Percentiles rank a stretch among this genome's conserved stretches.
Evolutionary conservation across 331 rosid species (phyloP).

Genomic region (Telfairia occidentalis): DNA sequence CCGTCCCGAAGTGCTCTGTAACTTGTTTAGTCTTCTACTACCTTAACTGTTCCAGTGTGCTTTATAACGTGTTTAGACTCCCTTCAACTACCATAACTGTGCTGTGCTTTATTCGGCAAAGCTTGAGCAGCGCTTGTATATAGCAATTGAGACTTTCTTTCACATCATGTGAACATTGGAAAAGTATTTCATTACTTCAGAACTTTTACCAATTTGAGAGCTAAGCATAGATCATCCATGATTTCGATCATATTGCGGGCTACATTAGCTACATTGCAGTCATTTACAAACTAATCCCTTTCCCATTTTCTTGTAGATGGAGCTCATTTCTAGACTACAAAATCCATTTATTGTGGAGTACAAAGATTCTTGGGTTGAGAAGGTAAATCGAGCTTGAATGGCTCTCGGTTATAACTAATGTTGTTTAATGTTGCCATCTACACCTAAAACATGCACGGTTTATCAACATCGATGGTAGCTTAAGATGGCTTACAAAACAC

Average conservation of each 20-base stretch:
- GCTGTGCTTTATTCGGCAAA: neutral
- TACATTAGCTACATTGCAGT: neutral
- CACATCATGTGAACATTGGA: neutral
- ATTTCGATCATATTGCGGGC: neutral
- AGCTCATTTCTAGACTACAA: slow-evolving; percentile 69
- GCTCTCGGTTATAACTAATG: neutral
- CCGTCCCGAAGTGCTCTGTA: neutral
- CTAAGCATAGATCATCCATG: neutral
- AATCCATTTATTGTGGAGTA: slow-evolving; percentile 97
- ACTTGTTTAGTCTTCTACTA: neutral
- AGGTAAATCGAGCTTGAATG: slow-evolving; percentile 36
- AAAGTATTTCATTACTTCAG: neutral
- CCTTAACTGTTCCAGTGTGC: neutral
- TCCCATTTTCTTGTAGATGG: slow-evolving; percentile 53
- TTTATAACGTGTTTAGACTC: neutral
- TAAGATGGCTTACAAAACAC: neutral
- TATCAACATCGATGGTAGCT: neutral
- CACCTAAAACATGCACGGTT: neutral
- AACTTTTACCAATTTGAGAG: neutral
- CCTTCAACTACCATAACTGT: neutral
- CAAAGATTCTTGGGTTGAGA: slow-evolving; percentile 99
- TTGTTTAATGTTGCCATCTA: neutral
- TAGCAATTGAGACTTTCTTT: neutral
- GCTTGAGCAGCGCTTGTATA: neutral
- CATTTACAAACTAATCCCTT: neutral